Evolutionary conservation across 768 basidiomycete genomes (phyloP).

Genomic region (Butyriboletus loyo): DNA sequence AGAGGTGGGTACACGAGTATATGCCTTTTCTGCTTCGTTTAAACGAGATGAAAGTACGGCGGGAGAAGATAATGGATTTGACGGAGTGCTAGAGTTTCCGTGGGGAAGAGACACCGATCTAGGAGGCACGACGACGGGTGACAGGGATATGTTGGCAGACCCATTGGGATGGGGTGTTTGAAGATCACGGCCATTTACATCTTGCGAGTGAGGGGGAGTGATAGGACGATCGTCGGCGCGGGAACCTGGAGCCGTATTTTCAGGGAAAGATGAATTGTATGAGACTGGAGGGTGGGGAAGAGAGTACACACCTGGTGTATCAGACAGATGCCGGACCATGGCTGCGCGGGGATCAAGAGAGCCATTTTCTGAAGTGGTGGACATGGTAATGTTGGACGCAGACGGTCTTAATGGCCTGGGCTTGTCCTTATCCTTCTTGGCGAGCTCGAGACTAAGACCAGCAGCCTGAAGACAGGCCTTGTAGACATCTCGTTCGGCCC

Average conservation of each 20-base stretch:
- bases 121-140: conserved; percentile 19
- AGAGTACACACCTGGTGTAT: conserved; percentile 32
- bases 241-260: conserved; percentile 4
- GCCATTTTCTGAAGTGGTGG: conserved; percentile 13
- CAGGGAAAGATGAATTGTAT: neutral
- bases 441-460: conserved; percentile 39
- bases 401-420: conserved; percentile 18
- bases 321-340: conserved; percentile 29
- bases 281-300: neutral
- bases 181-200: conserved; percentile 5
- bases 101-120: conserved; percentile 22
- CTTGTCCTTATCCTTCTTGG: conserved; percentile 29
- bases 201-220: conserved; percentile 18
- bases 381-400: conserved; percentile 22
- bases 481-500: conserved; percentile 72
- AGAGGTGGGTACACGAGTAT: conserved; percentile 4
- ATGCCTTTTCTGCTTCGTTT: conserved; percentile 11
- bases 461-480: conserved; percentile 33
- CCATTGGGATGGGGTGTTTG: conserved; percentile 2
- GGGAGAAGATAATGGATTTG: conserved; percentile 4
- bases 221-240: conserved; percentile 21
- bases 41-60: conserved; percentile 19
- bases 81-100: conserved; percentile 2
- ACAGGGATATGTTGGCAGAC: neutral
- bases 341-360: conserved; percentile 26